These are phyloP conservation scores for Kuraishia molischiana DNA, from an alignment of 805 yeast genomes.

Conservation along the genomic window DNA sequence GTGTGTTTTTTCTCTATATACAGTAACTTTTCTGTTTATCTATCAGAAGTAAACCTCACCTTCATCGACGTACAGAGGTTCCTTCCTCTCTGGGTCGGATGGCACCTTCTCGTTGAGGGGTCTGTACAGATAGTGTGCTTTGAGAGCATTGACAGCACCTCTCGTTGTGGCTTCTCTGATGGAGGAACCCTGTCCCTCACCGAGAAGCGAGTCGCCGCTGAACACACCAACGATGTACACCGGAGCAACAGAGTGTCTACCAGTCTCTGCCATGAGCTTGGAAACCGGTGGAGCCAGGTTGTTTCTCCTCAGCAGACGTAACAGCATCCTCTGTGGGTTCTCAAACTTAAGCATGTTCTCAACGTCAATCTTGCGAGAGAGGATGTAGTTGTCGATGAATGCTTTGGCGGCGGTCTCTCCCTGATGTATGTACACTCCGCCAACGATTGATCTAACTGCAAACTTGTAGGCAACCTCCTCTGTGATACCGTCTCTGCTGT, in stretches of 20 bases:
- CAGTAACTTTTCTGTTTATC: not conserved
- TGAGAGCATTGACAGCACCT: constrained; percentile 84
- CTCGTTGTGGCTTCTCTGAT: constrained; percentile 86
- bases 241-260: constrained; percentile 76
- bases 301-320: constrained; percentile 68
- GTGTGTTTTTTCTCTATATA: constrained; percentile 1
- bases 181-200: constrained; percentile 92
- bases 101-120: constrained; percentile 62
- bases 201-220: constrained; percentile 71
- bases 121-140: constrained; percentile 85
- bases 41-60: constrained; percentile 24
- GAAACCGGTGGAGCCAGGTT: constrained; percentile 66
- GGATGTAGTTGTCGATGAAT: constrained; percentile 66
- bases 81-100: constrained; percentile 34
- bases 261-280: constrained; percentile 86
- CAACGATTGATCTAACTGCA: constrained; percentile 74
- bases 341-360: constrained; percentile 68
- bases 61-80: constrained; percentile 23
- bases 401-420: constrained; percentile 55
- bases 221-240: constrained; percentile 89
- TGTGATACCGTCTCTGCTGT: constrained; percentile 29
- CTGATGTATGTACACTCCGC: constrained; percentile 69
- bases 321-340: constrained; percentile 79
- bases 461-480: constrained; percentile 41
- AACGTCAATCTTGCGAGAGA: constrained; percentile 76